These are phyloP conservation scores for Pisolithus marmoratus DNA, from an alignment of 768 basidiomycete species.

Conservation along the genomic window DNA sequence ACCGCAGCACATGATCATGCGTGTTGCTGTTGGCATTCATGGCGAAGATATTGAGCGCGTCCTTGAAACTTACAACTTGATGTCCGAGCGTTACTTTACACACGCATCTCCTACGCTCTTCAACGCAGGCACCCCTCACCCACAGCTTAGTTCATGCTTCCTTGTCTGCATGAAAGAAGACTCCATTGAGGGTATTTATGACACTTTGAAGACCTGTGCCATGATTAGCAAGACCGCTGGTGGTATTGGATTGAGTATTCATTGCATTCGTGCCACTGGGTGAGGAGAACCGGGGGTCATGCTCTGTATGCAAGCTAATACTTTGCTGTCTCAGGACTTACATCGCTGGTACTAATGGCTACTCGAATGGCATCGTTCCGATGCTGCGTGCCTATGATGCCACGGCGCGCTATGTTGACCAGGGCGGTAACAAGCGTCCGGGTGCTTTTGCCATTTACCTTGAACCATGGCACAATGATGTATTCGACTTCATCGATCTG, in stretches of 20 bases:
- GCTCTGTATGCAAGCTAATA: neutral
- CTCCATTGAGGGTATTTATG: slow-evolving; percentile 98
- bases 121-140: slow-evolving; percentile 93
- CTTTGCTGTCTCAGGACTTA: slow-evolving; percentile 60
- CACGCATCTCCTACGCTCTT: slow-evolving; percentile 97
- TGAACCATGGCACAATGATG: slow-evolving; percentile 97
- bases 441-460: slow-evolving; percentile 98
- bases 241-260: slow-evolving; percentile 93
- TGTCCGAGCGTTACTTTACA: slow-evolving; percentile 98
- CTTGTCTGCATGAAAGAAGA: slow-evolving; percentile 98
- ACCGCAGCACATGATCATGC: slow-evolving; percentile 99
- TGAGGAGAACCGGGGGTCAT: slow-evolving; percentile 29
- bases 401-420: slow-evolving; percentile 97
- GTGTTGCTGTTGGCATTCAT: slow-evolving; percentile 97
- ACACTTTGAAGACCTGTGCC: slow-evolving; percentile 95
- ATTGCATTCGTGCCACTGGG: slow-evolving; percentile 95
- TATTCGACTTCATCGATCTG: slow-evolving; percentile 96
- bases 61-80: slow-evolving; percentile 89
- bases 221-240: slow-evolving; percentile 99
- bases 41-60: slow-evolving; percentile 83
- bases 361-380: slow-evolving; percentile 97
- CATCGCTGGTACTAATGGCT: slow-evolving; percentile 98
- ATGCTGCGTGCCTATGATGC: slow-evolving; percentile 99
- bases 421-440: slow-evolving; percentile 98
- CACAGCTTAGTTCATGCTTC: slow-evolving; percentile 97